Conservation (phyloP, 2,329 filamentous ascomycete genomes). For the Thielaviopsis euricoi region DNA sequence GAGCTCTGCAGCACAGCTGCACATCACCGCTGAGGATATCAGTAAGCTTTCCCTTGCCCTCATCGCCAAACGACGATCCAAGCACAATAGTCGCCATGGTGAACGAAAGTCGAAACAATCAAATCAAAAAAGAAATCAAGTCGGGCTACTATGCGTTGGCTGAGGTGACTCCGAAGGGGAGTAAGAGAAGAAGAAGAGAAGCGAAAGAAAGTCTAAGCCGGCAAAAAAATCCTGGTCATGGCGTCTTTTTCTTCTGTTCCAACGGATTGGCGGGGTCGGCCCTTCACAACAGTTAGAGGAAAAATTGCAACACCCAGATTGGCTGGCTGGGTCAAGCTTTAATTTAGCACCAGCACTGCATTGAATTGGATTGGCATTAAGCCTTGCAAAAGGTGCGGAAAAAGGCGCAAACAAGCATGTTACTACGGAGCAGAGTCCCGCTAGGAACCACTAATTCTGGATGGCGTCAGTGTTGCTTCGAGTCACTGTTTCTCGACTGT, state of each 20-base stretch:
- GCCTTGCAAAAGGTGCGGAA: not conserved
- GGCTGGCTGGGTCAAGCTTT: too few species aligned
- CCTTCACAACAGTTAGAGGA: not conserved
- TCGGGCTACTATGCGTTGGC: slow-evolving; percentile 10
- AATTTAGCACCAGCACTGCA: too few species aligned
- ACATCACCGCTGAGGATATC: slow-evolving; percentile 11
- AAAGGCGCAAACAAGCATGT: not conserved
- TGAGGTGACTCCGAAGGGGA: slow-evolving; percentile 12
- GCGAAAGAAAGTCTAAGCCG: not conserved
- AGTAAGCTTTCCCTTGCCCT: slow-evolving; percentile 12
- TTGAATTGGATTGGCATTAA: too few species aligned
- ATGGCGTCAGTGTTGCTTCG: not conserved
- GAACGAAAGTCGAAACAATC: slow-evolving; percentile 8
- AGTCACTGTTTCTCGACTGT: not conserved
- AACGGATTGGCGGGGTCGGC: not conserved
- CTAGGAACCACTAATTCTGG: not conserved
- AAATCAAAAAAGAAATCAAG: slow-evolving; percentile 8
- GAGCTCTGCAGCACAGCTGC: slow-evolving; percentile 13
- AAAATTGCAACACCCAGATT: not conserved
- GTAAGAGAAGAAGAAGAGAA: slow-evolving; percentile 12
- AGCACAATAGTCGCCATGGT: slow-evolving; percentile 12
- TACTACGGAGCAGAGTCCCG: not conserved
- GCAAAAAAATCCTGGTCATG: slow-evolving; percentile 8
- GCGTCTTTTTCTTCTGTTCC: not conserved
- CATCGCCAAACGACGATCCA: slow-evolving; percentile 12